These are phyloP conservation scores for Penicillium tannophilum DNA, from an alignment of 495 filamentous ascomycete genomes.

Conservation along the genomic window DNA sequence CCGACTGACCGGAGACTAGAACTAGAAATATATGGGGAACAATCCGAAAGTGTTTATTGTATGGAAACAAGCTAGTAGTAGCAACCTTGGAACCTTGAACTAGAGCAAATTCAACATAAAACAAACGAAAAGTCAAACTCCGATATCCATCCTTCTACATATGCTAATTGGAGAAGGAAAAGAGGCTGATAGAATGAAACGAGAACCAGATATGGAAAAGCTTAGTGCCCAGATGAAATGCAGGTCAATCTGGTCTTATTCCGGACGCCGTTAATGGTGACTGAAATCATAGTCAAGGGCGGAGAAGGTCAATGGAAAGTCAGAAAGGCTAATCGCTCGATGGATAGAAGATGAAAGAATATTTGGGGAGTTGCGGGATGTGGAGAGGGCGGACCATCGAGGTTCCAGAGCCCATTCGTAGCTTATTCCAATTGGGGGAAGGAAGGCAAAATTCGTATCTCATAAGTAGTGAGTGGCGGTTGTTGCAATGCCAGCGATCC, in stretches of 20 bases:
- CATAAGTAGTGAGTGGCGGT: neutral
- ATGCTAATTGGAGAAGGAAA: constrained; percentile 14
- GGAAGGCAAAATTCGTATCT: neutral
- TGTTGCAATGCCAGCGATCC: constrained; percentile 8
- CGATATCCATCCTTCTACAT: constrained; percentile 20
- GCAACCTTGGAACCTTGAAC: neutral
- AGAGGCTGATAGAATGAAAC: neutral
- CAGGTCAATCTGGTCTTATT: constrained; percentile 16
- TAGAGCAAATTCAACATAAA: neutral
- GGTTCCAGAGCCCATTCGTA: neutral
- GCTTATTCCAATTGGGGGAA: neutral
- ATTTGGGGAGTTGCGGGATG: neutral
- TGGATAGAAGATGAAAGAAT: neutral
- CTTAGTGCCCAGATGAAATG: constrained; percentile 3
- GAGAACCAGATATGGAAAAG: constrained; percentile 1
- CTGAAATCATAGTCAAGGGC: neutral
- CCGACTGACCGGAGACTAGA: neutral
- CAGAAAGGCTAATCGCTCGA: neutral
- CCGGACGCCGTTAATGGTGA: constrained; percentile 9
- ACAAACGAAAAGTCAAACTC: constrained; percentile 12
- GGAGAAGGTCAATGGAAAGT: constrained; percentile 1
- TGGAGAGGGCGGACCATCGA: neutral
- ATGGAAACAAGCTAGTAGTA: neutral
- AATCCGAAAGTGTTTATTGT: neutral
- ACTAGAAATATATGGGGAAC: neutral